Percentiles rank a stretch among this genome's conserved stretches.
These are phyloP conservation scores for Botrytis hyacinthi DNA, from an alignment of 2,329 filamentous ascomycete genomes.

Conservation along the genomic window DNA sequence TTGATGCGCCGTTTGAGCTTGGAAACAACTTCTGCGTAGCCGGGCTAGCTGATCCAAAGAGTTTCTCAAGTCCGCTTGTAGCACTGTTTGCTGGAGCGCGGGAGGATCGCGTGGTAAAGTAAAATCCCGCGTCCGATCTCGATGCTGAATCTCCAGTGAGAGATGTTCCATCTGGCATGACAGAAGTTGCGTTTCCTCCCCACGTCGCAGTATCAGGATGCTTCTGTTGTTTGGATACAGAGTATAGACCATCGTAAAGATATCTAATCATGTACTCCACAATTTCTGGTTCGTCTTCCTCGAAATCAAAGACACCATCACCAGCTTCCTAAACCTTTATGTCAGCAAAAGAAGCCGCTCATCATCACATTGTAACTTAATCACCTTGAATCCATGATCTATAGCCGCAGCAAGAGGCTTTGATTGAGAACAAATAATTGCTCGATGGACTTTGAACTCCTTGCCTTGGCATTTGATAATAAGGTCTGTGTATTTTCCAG, in stretches of 20 bases:
- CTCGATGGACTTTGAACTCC: conserved; percentile 28
- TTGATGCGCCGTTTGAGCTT: neutral
- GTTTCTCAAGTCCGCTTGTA: accelerated
- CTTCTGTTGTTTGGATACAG: neutral
- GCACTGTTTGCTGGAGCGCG: neutral
- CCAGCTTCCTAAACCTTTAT: conserved; percentile 15
- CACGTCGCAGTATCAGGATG: conserved; percentile 14
- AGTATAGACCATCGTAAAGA: conserved; percentile 14
- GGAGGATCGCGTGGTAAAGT: neutral
- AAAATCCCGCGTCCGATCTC: neutral
- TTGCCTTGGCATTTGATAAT: conserved; percentile 25
- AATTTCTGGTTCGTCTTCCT: conserved; percentile 22
- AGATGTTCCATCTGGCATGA: neutral
- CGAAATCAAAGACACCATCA: conserved; percentile 15
- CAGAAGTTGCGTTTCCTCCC: neutral
- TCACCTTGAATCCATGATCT: conserved; percentile 23
- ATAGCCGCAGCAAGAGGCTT: conserved; percentile 26
- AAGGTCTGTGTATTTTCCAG: conserved; percentile 26
- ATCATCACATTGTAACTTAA: neutral
- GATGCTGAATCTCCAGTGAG: neutral
- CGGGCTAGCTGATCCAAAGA: neutral
- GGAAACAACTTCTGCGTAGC: neutral
- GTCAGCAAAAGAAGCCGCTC: neutral
- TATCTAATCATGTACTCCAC: conserved; percentile 22
- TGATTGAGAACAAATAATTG: conserved; percentile 29